phyloP scores from a whole-genome alignment of 176 grass and related monocot species.

The Aegilops tauschii region DNA sequence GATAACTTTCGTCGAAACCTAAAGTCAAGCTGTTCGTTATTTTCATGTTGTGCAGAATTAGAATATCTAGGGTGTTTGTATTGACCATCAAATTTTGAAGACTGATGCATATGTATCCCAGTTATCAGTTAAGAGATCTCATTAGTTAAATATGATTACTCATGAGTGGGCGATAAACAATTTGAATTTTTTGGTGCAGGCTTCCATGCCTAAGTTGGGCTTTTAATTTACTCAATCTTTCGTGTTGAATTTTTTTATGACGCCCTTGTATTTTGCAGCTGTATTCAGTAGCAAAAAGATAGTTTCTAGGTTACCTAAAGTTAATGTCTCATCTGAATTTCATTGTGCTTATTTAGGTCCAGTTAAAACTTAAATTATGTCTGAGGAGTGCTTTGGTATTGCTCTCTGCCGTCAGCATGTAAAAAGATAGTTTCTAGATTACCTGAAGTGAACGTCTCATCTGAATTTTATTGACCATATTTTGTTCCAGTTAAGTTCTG shows the following conservation, averaged over 20 bases:
- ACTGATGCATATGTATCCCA: too few relatives aligned
- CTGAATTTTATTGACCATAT: background rate
- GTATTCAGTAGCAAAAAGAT: background rate
- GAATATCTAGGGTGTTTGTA: too few relatives aligned
- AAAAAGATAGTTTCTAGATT: background rate
- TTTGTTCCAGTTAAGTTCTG: background rate
- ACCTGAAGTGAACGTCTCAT: background rate
- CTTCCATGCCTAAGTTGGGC: background rate
- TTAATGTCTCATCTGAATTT: background rate
- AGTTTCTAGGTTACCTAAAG: background rate
- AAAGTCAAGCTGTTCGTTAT: too few relatives aligned
- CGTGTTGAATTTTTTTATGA: background rate
- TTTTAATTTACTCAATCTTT: background rate
- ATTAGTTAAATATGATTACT: too few relatives aligned
- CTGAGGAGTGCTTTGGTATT: background rate
- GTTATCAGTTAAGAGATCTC: too few relatives aligned
- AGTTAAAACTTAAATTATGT: too few relatives aligned
- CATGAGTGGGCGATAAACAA: background rate
- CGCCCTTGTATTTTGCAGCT: background rate
- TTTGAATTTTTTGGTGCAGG: background rate
- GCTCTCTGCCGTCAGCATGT: background rate
- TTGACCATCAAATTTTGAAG: too few relatives aligned
- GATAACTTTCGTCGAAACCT: too few relatives aligned
- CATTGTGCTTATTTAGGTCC: too few relatives aligned
- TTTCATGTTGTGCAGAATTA: too few relatives aligned